These are phyloP conservation scores for Chrysoporthe cubensis DNA, from an alignment of 2,329 filamentous ascomycete genomes.

Conservation along the genomic window DNA sequence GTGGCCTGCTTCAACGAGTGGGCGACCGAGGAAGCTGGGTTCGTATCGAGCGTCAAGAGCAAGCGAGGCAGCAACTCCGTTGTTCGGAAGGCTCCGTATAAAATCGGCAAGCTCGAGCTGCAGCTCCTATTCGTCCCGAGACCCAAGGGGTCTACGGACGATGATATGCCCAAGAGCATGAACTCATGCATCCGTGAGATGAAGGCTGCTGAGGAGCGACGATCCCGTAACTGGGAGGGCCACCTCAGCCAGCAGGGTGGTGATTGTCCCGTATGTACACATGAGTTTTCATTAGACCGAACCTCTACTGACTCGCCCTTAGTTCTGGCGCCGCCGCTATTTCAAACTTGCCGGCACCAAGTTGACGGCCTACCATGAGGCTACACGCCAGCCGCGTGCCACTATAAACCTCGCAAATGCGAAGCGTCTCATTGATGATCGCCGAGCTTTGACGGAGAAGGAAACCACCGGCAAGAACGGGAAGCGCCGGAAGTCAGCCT, in stretches of 20 bases:
- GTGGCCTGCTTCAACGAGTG: slow-evolving; percentile 98
- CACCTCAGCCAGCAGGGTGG: slow-evolving; percentile 94
- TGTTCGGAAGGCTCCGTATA: slow-evolving; percentile 89
- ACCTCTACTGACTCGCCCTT: slow-evolving; percentile 42
- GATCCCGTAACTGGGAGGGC: slow-evolving; percentile 81
- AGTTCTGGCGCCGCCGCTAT: slow-evolving; percentile 98
- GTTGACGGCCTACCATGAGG: slow-evolving; percentile 93
- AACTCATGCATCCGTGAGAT: slow-evolving; percentile 93
- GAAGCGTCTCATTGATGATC: slow-evolving; percentile 90
- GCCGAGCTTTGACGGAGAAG: slow-evolving; percentile 78
- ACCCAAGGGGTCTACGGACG: slow-evolving; percentile 82
- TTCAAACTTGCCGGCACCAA: slow-evolving; percentile 93
- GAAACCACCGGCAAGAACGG: slow-evolving; percentile 78
- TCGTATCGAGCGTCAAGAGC: slow-evolving; percentile 88
- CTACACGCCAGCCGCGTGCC: slow-evolving; percentile 90
- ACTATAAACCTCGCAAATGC: slow-evolving; percentile 97
- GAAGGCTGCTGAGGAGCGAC: slow-evolving; percentile 82
- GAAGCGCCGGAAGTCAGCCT: slow-evolving; percentile 86
- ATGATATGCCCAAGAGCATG: slow-evolving; percentile 99
- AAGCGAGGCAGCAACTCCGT: slow-evolving; percentile 76
- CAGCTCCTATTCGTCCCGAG: slow-evolving; percentile 95
- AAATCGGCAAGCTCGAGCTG: slow-evolving; percentile 90
- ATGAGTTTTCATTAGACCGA: not conserved
- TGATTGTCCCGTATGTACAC: slow-evolving; percentile 84
- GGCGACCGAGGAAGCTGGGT: slow-evolving; percentile 82